Evolutionary conservation across 345 rosid genomes (phyloP), one percentile per base, ranked within the genome.

Genomic region (Syzygium jambos): DNA sequence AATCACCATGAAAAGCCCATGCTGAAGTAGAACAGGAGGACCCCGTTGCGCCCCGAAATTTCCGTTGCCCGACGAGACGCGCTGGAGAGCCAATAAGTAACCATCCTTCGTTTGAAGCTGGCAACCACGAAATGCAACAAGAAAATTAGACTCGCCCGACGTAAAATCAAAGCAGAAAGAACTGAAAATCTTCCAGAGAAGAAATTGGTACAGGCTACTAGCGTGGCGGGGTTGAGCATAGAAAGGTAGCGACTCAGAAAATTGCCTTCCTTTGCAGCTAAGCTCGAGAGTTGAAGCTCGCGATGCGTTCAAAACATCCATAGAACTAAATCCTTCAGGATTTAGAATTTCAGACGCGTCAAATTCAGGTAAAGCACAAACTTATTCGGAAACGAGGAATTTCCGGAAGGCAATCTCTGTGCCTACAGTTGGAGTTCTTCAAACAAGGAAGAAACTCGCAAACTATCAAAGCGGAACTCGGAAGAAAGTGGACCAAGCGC

Each of bases 1-100:
- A 49, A 87, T 92, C 88, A 97, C 99, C 98, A 96, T 97, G 87
- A 97, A 95, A 73, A 97, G 93, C 78, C 98, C 99, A 89, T 97
- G 99, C 59, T 91, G 96, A 92, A 97, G 97, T 90, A 97, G 88
- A 89, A 97, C 94, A 68, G 99, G 98, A 85, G 90, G 96, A 88
- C 93, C 91, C 16, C 30, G 85, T 82, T 88, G 88, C 86, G 87
- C 85, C 87, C 56, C 78, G 68, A 89, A 68, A 86, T 90, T 87
- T 11, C 68, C 88, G 88, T 86, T 78, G 85, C 65, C 88, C 17
- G 96, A 95, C 11, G 98, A 92, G 38, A 97, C 94, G 16, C 98
- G 97, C 65, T 96, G 98, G 86, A 97, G 93, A 88, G 93, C 95
- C 73, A 96, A 87, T 91, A 95, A 85, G 89, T 90, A 97, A 17